Evolutionary conservation across 768 basidiomycete species (phyloP).

Genomic region (Psilocybe subaeruginosa): DNA sequence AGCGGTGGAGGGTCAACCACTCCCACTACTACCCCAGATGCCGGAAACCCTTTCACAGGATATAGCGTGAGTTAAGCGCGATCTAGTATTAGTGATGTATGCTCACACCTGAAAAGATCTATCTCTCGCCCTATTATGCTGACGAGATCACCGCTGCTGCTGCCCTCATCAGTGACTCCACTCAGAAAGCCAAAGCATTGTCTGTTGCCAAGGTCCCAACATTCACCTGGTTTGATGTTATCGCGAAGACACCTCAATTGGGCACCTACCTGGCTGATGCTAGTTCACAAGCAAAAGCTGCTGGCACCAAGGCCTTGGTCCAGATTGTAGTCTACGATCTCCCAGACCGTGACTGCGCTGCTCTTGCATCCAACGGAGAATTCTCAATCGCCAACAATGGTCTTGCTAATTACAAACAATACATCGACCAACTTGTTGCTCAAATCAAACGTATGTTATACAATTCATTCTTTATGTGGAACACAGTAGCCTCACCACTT

Average conservation of each 20-base stretch:
- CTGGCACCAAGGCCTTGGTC: slow-evolving; percentile 51
- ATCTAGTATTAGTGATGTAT: neutral
- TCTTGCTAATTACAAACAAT: slow-evolving; percentile 54
- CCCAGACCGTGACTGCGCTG: slow-evolving; percentile 70
- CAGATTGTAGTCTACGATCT: slow-evolving; percentile 62
- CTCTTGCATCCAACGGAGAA: slow-evolving; percentile 68
- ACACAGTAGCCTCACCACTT: neutral
- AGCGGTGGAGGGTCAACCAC: slow-evolving; percentile 18
- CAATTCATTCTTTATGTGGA: neutral
- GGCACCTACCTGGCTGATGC: slow-evolving; percentile 63
- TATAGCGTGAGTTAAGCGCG: slow-evolving; percentile 37
- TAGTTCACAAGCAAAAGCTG: slow-evolving; percentile 41
- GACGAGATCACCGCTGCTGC: slow-evolving; percentile 56
- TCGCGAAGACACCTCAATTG: slow-evolving; percentile 56
- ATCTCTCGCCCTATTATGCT: slow-evolving; percentile 59
- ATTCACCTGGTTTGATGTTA: slow-evolving; percentile 63
- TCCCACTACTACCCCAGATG: slow-evolving; percentile 39
- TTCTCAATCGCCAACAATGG: slow-evolving; percentile 61
- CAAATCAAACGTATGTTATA: slow-evolving; percentile 49
- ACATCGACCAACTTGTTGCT: slow-evolving; percentile 66
- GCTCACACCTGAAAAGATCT: slow-evolving; percentile 35
- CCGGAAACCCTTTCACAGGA: slow-evolving; percentile 58
- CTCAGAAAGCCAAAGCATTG: slow-evolving; percentile 50
- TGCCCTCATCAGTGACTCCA: slow-evolving; percentile 48
- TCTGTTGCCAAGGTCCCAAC: slow-evolving; percentile 61